A percentile compares a stretch with the other conserved stretches of the same genome.
Conservation (phyloP, 2,329 filamentous ascomycete species). For the Cadophora luteo-olivacea region DNA sequence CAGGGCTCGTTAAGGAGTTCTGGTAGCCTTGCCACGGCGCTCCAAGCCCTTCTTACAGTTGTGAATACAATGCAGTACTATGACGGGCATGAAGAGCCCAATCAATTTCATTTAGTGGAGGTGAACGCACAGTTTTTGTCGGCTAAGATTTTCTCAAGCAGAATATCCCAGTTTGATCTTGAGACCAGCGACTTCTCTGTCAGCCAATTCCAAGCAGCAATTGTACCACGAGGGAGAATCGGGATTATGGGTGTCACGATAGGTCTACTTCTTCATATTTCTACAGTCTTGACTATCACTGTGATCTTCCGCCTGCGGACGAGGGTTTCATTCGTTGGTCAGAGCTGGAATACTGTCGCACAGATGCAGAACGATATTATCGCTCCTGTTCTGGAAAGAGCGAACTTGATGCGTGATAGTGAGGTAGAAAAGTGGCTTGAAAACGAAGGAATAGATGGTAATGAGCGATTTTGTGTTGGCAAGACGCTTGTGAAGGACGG, state of each 20-base stretch:
- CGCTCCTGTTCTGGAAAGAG: background rate
- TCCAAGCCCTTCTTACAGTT: constrained; percentile 8
- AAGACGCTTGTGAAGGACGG: background rate
- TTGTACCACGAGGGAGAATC: background rate
- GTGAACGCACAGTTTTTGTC: too few relatives aligned
- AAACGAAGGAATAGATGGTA: background rate
- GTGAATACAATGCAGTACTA: constrained; percentile 23
- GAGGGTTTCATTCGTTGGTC: background rate
- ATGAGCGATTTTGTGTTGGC: background rate
- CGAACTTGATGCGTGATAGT: background rate
- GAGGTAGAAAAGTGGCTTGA: background rate
- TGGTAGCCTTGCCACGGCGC: constrained; percentile 14
- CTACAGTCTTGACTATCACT: background rate
- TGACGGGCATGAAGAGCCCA: background rate
- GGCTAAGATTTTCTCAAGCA: too few relatives aligned
- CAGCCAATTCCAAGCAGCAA: background rate
- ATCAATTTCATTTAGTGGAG: too few relatives aligned
- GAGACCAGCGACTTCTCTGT: background rate
- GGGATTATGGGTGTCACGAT: background rate
- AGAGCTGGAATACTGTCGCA: background rate
- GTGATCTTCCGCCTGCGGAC: background rate
- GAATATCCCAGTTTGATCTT: background rate
- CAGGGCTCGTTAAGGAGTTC: constrained; percentile 6
- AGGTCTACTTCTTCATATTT: background rate
- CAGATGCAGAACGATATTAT: background rate